Evolutionary conservation across 83 land plant species (phyloP).

Genomic region (Thuja plicata): DNA sequence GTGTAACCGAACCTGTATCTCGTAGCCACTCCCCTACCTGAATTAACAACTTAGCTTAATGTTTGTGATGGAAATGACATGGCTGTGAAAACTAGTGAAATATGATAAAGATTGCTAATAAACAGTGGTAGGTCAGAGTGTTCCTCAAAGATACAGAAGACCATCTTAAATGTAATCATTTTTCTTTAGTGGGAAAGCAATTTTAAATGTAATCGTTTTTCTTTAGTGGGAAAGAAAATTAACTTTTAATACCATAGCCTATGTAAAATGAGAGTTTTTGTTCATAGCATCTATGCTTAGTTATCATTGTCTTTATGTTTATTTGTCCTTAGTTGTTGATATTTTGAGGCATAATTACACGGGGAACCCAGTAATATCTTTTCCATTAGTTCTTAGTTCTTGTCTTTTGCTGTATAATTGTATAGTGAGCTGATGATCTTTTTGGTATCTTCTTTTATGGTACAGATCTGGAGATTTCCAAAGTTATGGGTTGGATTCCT

Average conservation of each 20-base stretch:
- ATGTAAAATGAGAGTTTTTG: not conserved
- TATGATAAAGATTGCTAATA: no score
- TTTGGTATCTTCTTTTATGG: not conserved
- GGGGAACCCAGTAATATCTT: not conserved
- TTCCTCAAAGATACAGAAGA: not conserved
- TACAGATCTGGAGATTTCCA: conserved; percentile 97
- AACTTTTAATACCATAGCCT: no score
- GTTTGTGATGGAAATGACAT: no score
- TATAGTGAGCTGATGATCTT: not conserved
- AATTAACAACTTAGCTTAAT: no score
- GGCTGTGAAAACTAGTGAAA: no score
- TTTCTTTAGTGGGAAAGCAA: not conserved
- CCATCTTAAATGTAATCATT: not conserved
- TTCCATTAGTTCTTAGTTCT: not conserved
- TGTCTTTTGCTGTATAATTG: not conserved
- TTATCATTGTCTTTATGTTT: not conserved
- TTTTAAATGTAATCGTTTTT: no score
- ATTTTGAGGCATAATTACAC: not conserved
- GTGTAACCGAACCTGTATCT: no score
- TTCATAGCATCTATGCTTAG: not conserved
- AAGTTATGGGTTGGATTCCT: conserved; percentile 97
- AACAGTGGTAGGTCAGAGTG: no score
- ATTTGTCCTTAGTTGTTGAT: not conserved
- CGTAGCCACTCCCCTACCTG: no score
- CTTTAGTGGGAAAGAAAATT: not conserved